These are phyloP conservation scores for Cryptococcus neoformans DNA, from an alignment of 1,284 basidiomycete genomes.

Conservation along the genomic window DNA sequence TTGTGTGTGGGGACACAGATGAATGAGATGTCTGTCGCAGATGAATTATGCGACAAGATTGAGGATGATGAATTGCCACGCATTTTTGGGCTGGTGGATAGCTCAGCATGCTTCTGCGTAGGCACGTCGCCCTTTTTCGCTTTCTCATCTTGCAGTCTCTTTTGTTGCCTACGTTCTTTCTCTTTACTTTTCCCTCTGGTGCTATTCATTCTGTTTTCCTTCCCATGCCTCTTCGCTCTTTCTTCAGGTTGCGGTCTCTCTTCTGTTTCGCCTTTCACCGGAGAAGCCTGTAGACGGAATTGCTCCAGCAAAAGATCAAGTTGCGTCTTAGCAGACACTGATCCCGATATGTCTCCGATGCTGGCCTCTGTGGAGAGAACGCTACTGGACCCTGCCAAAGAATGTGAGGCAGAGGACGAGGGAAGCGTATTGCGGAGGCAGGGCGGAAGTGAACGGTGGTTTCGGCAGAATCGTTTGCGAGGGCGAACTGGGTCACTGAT, in stretches of 20 bases:
- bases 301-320: slow-evolving; percentile 12
- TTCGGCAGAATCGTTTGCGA: slow-evolving; percentile 20
- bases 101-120: neutral
- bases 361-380: neutral
- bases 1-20: neutral
- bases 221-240: neutral
- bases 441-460: slow-evolving; percentile 12
- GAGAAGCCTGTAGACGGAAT: slow-evolving; percentile 7
- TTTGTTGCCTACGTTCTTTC: neutral
- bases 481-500: slow-evolving; percentile 7
- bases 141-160: neutral
- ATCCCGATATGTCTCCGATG: neutral
- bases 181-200: neutral
- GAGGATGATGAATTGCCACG: neutral
- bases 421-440: neutral
- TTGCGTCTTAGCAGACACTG: slow-evolving; percentile 1
- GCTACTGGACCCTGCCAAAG: slow-evolving; percentile 6
- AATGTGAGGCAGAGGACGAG: neutral
- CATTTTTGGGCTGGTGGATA: neutral
- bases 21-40: neutral
- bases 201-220: neutral
- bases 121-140: neutral
- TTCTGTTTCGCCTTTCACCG: neutral
- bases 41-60: neutral
- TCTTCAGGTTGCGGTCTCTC: neutral